Evolutionary conservation across 208 protist genomes (phyloP).

Genomic region (Leptomonas pyrrhocoris): DNA sequence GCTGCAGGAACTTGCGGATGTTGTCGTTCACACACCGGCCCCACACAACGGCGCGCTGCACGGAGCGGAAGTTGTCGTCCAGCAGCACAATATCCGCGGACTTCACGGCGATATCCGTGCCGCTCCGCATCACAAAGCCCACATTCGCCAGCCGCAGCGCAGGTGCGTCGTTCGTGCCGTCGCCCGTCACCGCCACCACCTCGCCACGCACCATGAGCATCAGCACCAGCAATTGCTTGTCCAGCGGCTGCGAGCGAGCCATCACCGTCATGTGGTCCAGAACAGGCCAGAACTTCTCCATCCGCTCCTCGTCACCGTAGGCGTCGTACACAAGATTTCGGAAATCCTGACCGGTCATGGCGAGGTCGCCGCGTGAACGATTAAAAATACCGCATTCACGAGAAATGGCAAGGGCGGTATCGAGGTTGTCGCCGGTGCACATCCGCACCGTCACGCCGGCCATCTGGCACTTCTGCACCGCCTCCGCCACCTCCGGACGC

Average conservation of each 20-base stretch:
- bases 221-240: constrained; percentile 91
- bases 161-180: constrained; percentile 98
- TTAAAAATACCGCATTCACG: constrained; percentile 93
- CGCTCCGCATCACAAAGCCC: constrained; percentile 97
- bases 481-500: constrained; percentile 91
- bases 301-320: constrained; percentile 73
- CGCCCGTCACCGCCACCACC: constrained; percentile 92
- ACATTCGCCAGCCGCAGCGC: constrained; percentile 96
- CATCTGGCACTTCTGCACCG: constrained; percentile 90
- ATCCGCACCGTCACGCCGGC: constrained; percentile 96
- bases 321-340: constrained; percentile 77
- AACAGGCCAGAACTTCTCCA: constrained; percentile 75
- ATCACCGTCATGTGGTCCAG: constrained; percentile 87
- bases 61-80: constrained; percentile 98
- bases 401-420: constrained; percentile 94
- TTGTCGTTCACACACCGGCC: constrained; percentile 90
- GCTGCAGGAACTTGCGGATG: constrained; percentile 97
- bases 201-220: constrained; percentile 81
- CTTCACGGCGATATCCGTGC: constrained; percentile 96
- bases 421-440: constrained; percentile 96
- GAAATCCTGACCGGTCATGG: constrained; percentile 93
- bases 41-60: constrained; percentile 95
- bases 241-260: constrained; percentile 83
- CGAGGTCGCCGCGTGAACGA: constrained; percentile 56
- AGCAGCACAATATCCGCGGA: constrained; percentile 94